Evolutionary conservation across 2,329 filamentous ascomycete species (phyloP), one percentile per base, ranked within the genome.

Genomic region (Fusarium sp.): DNA sequence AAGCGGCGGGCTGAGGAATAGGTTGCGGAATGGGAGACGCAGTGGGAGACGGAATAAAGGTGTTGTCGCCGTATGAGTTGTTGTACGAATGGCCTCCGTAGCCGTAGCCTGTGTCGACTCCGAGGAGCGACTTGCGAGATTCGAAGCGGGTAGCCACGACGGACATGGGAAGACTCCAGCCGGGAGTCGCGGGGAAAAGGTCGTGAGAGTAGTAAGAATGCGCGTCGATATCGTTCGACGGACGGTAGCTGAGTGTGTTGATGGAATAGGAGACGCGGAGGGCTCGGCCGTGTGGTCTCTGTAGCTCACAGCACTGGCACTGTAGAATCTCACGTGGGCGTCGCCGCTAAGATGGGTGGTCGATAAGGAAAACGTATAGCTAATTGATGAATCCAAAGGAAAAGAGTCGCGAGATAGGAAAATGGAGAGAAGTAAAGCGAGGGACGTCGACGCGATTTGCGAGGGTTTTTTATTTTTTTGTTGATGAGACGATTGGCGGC

Each of bases 121-220:
- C 74, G 41, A 79, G 72, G 65, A 79, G 71, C 49, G 76, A 77
- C 66, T 77, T 76, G 65, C 75, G 75, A 60, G 77, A 78, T 49
- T 79, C 78, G 54, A 78, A 71, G 61, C 77, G 73, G 61, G 73
- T 71, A 71, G 77, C 77, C 76, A 80, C 70, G 72, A 55, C 75
- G 69, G 73, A 69, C 74, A 67, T 64, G 34, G 49, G 53, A 46
- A 46, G 73, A 76, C 74, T 74, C 75, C 73, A 59, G 58, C 73
- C 74, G 72, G 74, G 76, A 78, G 77, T 74, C 75, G 61, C 61
- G 67, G 65, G 35, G 8, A 36, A 41, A n/a, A 40, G 24, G 28
- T 53, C 43, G 47, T 53, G 51, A 45, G 46, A 43, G 42, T 35
- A 49, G 53, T 35, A 36, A 58, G 35, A 45, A 40, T 47, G 53